phyloP scores from a whole-genome alignment of 768 basidiomycete species.

The Suillus hirtellus region DNA sequence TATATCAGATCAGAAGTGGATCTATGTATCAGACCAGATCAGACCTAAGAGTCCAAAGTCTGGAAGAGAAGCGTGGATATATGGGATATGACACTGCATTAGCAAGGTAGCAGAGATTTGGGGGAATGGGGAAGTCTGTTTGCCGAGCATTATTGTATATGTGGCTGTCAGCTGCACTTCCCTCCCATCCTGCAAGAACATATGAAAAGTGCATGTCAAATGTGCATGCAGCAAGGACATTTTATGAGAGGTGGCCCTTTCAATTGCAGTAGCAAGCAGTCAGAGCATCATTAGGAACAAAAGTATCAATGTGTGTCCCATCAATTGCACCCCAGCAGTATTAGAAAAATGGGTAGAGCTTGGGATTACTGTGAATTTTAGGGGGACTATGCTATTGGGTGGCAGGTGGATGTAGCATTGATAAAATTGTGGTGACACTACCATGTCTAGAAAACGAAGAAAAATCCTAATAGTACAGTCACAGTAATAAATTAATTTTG shows the following conservation, averaged over 20 bases:
- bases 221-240: slow-evolving; percentile 24
- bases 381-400: slow-evolving; percentile 14
- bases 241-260: slow-evolving; percentile 28
- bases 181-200: slow-evolving; percentile 31
- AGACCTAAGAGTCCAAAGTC: too few relatives aligned
- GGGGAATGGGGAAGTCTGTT: slow-evolving; percentile 16
- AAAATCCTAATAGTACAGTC: slow-evolving; percentile 14
- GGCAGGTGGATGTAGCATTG: slow-evolving; percentile 23
- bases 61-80: too few relatives aligned
- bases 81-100: too few relatives aligned
- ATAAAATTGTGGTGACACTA: slow-evolving; percentile 25
- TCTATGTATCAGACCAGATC: too few relatives aligned
- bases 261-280: slow-evolving; percentile 24
- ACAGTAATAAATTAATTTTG: too few relatives aligned
- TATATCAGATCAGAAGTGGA: too few relatives aligned
- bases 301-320: slow-evolving; percentile 30
- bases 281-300: slow-evolving; percentile 18
- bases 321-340: slow-evolving; percentile 26
- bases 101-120: slow-evolving; percentile 26
- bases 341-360: slow-evolving; percentile 29
- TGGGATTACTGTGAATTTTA: slow-evolving; percentile 21
- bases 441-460: slow-evolving; percentile 18
- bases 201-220: slow-evolving; percentile 27
- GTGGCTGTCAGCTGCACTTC: slow-evolving; percentile 24
- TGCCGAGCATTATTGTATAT: slow-evolving; percentile 20